These are phyloP conservation scores for Neurospora sp. DNA, from an alignment of 495 filamentous ascomycete species.

Conservation along the genomic window DNA sequence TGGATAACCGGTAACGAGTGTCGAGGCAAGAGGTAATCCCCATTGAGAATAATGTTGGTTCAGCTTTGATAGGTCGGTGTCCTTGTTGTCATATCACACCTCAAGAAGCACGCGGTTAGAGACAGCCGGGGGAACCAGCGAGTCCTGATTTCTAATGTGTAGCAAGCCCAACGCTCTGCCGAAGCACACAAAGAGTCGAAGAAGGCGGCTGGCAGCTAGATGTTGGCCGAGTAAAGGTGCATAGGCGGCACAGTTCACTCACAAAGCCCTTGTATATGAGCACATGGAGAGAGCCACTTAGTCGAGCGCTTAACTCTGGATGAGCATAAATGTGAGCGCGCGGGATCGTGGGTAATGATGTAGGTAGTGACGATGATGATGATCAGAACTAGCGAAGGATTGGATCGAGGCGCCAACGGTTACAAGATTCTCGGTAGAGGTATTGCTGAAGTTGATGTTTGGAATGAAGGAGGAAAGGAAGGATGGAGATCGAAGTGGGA, in stretches of 20 bases:
- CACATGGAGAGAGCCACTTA: neutral
- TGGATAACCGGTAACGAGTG: constrained; percentile 31
- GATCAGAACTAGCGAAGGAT: neutral
- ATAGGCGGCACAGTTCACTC: constrained; percentile 25
- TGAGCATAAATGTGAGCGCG: neutral
- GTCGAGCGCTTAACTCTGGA: neutral
- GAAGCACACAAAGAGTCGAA: constrained; percentile 9
- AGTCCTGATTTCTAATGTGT: neutral
- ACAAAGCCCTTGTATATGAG: constrained; percentile 2
- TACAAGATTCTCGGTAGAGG: neutral
- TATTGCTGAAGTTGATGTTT: neutral
- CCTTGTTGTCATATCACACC: constrained; percentile 13
- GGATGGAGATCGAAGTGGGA: constrained; percentile 4
- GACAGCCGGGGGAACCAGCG: neutral
- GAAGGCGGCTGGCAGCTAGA: constrained; percentile 19
- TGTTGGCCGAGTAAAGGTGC: constrained; percentile 27
- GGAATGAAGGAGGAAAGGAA: constrained; percentile 1
- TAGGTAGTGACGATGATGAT: neutral
- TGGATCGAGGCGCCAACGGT: neutral
- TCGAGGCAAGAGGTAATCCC: constrained; percentile 37
- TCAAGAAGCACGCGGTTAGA: neutral
- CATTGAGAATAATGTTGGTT: constrained; percentile 32
- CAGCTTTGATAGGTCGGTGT: constrained; percentile 6
- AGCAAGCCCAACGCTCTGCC: constrained; percentile 2
- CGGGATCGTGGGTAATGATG: neutral